Evolutionary conservation across 768 basidiomycete species (phyloP), one percentile per base, ranked within the genome.

Genomic region (Saitozyma sp.): DNA sequence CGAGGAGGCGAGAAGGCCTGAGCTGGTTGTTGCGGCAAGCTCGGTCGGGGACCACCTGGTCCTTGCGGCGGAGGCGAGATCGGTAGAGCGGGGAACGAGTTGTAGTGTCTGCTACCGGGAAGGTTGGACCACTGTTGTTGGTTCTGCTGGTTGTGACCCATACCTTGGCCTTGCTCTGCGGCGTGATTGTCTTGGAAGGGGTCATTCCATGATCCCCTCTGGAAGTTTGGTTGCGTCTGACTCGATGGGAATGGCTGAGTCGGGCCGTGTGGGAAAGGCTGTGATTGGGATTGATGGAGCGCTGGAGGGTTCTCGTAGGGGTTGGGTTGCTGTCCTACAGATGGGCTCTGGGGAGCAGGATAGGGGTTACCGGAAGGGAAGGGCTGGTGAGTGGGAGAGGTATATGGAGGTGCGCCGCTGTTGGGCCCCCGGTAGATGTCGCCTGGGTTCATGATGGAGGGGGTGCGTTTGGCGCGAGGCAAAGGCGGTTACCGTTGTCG

Each of bases 381-480:
- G 29, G 29, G 5, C 29, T 29, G 29, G 29, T 29, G 29, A 29
- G 54, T 55, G 19, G 54, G 54, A 13, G 54, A 55, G 17, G 54
- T 55, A 8, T 55, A 55, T 39, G 57, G 48, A 42, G 53, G 10
- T 6, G 48, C 54, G 43, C 4, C 56, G n/a, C 61, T 52, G 40
- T 42, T 52, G 50, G 6, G 55, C 42, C 8, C 54, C 7, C 57
- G 62, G 46, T 70, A 74, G 20, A 74, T 66, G 61, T 74, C 72
- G 8, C 72, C 72, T 43, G 72, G 72, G 52, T 74, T 68, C 72
- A 74, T 74, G 20, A 37, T 69, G 63, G 6, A 19, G 40, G 40
- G 13, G 8, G 41, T 29, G 29, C 29, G 29, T 2, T 29, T 5
- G 2, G 29, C 29, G 29, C 29, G 29, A 29, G 29, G 29, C 29